Conservation (phyloP, 192 early-diverging fungal species). For the Podila clonocystis region DNA sequence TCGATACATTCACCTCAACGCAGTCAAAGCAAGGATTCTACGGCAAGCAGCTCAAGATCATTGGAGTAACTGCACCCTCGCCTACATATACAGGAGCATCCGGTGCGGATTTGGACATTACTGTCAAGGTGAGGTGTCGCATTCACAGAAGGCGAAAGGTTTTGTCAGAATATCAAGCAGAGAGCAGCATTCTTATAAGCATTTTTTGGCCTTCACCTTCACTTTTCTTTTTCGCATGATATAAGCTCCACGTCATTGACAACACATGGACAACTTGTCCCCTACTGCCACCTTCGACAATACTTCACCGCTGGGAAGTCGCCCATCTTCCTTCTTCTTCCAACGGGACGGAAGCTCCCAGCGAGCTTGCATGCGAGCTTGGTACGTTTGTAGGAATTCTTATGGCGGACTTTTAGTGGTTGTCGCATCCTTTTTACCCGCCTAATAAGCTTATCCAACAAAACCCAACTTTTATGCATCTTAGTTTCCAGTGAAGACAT, state of each 20-base stretch:
- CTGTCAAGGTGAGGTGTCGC: conserved; percentile 27
- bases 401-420: too few relatives aligned
- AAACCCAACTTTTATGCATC: too few relatives aligned
- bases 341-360: conserved; percentile 1
- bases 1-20: conserved; percentile 32
- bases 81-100: not conserved
- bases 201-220: not conserved
- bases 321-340: conserved; percentile 9
- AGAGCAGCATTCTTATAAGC: too few relatives aligned
- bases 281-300: conserved; percentile 30
- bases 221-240: not conserved
- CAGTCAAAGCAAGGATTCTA: conserved; percentile 46
- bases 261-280: conserved; percentile 49
- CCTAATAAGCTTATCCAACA: too few relatives aligned
- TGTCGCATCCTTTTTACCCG: too few relatives aligned
- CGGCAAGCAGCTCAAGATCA: conserved; percentile 48
- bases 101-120: conserved; percentile 36
- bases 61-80: conserved; percentile 16
- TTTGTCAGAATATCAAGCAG: too few relatives aligned
- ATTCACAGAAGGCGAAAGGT: too few relatives aligned
- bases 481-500: conserved; percentile 16
- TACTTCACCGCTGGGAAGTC: conserved; percentile 46
- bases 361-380: conserved; percentile 15
- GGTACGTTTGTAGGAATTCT: conserved; percentile 17
- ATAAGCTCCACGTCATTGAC: conserved; percentile 44